Conservation (phyloP, 345 rosid genomes). For the Salix caprea region DNA sequence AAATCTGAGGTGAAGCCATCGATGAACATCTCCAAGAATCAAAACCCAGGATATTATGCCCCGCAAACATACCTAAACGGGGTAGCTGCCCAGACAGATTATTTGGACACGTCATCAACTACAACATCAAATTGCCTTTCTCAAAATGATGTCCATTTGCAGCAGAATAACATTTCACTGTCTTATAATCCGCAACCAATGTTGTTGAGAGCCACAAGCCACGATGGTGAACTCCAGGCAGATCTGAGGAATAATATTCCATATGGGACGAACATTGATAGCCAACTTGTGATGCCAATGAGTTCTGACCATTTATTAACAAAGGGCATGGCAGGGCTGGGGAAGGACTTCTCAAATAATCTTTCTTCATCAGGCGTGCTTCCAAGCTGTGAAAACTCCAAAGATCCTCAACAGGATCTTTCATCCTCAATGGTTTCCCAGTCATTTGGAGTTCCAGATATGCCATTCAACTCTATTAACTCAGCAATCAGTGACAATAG, state of each 20-base stretch:
- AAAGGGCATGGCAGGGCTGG: slow-evolving; percentile 40
- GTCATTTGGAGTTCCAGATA: slow-evolving; percentile 57
- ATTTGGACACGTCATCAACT: slow-evolving; percentile 72
- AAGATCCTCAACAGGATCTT: slow-evolving; percentile 54
- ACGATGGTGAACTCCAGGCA: slow-evolving; percentile 49
- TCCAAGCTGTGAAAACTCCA: slow-evolving; percentile 38
- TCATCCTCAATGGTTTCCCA: slow-evolving; percentile 65
- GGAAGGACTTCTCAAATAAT: slow-evolving; percentile 45
- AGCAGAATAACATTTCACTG: slow-evolving; percentile 40
- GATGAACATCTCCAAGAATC: slow-evolving; percentile 44
- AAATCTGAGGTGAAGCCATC: slow-evolving; percentile 59
- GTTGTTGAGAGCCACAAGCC: slow-evolving; percentile 43
- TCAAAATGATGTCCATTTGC: slow-evolving; percentile 50
- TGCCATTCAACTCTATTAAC: slow-evolving; percentile 54
- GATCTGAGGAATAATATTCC: slow-evolving; percentile 42
- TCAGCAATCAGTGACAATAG: slow-evolving; percentile 44
- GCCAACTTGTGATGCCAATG: slow-evolving; percentile 30
- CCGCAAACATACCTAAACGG: slow-evolving; percentile 43
- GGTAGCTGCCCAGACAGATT: slow-evolving; percentile 40
- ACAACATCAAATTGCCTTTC: slow-evolving; percentile 58
- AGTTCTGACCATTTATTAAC: slow-evolving; percentile 38
- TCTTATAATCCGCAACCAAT: slow-evolving; percentile 42
- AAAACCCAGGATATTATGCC: slow-evolving; percentile 40
- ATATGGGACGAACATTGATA: slow-evolving; percentile 31
- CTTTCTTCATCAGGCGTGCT: slow-evolving; percentile 44